These are phyloP conservation scores for Isoetes taiwanensis DNA, from an alignment of 75 land plant species.

Conservation along the genomic window DNA sequence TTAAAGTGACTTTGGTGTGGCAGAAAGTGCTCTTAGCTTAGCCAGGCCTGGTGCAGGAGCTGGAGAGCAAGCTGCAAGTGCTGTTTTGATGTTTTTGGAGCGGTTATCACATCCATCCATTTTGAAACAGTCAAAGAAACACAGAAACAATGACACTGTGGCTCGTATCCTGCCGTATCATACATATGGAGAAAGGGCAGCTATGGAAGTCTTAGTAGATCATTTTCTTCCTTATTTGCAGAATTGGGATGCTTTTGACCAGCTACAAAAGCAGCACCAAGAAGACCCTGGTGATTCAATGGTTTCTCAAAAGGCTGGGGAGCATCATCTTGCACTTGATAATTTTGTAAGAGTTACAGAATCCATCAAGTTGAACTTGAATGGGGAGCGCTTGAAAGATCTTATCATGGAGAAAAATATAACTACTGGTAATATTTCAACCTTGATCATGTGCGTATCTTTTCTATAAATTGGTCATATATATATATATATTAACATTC, in stretches of 20 bases:
- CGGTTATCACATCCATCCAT: constrained; percentile 61
- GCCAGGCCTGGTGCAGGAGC: constrained; percentile 44
- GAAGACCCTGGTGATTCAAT: constrained; percentile 63
- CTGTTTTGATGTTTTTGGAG: constrained; percentile 89
- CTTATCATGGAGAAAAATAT: constrained; percentile 84
- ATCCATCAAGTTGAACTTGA: constrained; percentile 74
- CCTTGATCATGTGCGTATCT: not conserved
- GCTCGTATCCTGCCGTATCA: constrained; percentile 93
- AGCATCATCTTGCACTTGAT: constrained; percentile 69
- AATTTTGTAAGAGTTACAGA: constrained; percentile 93
- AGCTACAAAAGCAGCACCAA: constrained; percentile 36
- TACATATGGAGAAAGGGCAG: constrained; percentile 92
- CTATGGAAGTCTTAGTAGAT: constrained; percentile 90
- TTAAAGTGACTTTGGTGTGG: constrained; percentile 75
- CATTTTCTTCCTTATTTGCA: constrained; percentile 75
- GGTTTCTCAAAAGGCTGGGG: constrained; percentile 46
- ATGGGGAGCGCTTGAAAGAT: constrained; percentile 85
- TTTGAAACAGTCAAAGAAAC: constrained; percentile 78
- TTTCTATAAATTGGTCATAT: too few species aligned
- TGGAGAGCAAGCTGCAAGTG: constrained; percentile 82
- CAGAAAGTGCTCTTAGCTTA: constrained; percentile 42
- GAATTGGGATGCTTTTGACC: constrained; percentile 75
- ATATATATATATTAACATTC: too few species aligned
- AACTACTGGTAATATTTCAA: constrained; percentile 21
- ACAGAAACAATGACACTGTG: constrained; percentile 95